Evolutionary conservation across 2,329 filamentous ascomycete genomes (phyloP), one percentile per base, ranked within the genome.

Genomic region (Calonectria hawksworthii): DNA sequence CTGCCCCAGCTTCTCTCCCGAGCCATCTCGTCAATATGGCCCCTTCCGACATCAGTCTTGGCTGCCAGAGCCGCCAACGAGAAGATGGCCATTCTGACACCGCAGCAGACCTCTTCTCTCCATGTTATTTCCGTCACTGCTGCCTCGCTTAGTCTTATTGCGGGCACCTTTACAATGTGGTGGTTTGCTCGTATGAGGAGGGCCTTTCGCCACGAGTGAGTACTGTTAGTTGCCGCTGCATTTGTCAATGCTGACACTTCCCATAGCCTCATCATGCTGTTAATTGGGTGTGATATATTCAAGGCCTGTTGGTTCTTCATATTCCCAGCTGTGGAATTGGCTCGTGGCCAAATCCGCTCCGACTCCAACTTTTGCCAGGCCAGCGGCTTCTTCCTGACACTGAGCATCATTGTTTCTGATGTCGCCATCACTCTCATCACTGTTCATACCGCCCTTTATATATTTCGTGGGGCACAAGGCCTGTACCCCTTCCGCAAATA

Each of bases 141-240:
- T 30, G 85, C 88, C 5, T 84, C 86, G 1, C 74, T 92, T 76
- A 94, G 93, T 78, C 85, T 94, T 38, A 68, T 89, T 4, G 87
- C 90, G 14, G 90, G 89, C 0, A 79, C 92, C 9, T 81, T 90
- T 36, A 89, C 92, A 2, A 89, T 93, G 51, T 94, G 93, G 84
- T 95, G 93, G 92, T 95, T 96, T 81, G 86, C 91, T 72, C 89
- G 91, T 75, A 96, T 96, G 93, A 89, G 91, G 77, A 90, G 93
- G 80, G 92, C 90, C 76, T 96, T 96, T 83, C 91, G 94, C 59
- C 93, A 96, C 74, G 79, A 82, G 82, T 80, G 69, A 85, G 90
- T 85, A 8, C 9, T n/a, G 3, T 16, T 50, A n/a, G 54, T 67
- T 11, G 10, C 18, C 26, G 13, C 3, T 2, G 5, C 13, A 16